These are phyloP conservation scores for Condylostoma magnum DNA, from an alignment of 169 alveolate species.

Conservation along the genomic window DNA sequence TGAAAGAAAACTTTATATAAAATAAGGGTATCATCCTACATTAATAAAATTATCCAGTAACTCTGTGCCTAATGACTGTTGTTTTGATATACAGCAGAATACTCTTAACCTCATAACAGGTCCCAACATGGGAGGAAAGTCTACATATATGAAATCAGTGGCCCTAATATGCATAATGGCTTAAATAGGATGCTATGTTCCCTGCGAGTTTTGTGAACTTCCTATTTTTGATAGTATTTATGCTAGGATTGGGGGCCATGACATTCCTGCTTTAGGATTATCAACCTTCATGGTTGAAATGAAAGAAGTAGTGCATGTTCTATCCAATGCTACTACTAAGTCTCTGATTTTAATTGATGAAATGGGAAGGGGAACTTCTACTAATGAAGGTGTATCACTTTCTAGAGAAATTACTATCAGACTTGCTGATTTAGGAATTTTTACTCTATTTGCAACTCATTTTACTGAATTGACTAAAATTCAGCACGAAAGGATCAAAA, in stretches of 20 bases:
- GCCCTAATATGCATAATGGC: conserved; percentile 84
- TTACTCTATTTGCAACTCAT: conserved; percentile 97
- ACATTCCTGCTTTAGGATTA: conserved; percentile 92
- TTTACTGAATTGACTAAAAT: conserved; percentile 95
- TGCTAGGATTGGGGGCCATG: conserved; percentile 98
- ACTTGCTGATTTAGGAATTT: conserved; percentile 88
- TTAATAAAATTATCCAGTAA: conserved; percentile 66
- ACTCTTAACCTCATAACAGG: conserved; percentile 94
- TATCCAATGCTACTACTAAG: conserved; percentile 89
- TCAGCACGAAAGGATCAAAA: conserved; percentile 62
- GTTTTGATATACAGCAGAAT: conserved; percentile 69
- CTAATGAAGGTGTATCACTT: conserved; percentile 96
- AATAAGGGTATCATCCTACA: conserved; percentile 71
- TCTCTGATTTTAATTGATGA: conserved; percentile 95
- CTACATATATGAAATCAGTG: conserved; percentile 93
- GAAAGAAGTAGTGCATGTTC: conserved; percentile 94
- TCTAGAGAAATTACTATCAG: conserved; percentile 96
- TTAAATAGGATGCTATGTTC: conserved; percentile 96
- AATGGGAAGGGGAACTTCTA: conserved; percentile 97
- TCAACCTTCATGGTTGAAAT: conserved; percentile 97
- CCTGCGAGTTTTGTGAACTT: conserved; percentile 86
- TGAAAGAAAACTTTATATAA: conserved; percentile 33
- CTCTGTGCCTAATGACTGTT: conserved; percentile 84
- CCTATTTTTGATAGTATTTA: conserved; percentile 92
- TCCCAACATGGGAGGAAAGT: conserved; percentile 99